phyloP scores from a whole-genome alignment of 2,329 filamentous ascomycete species.

The Penicillium nordicum region DNA sequence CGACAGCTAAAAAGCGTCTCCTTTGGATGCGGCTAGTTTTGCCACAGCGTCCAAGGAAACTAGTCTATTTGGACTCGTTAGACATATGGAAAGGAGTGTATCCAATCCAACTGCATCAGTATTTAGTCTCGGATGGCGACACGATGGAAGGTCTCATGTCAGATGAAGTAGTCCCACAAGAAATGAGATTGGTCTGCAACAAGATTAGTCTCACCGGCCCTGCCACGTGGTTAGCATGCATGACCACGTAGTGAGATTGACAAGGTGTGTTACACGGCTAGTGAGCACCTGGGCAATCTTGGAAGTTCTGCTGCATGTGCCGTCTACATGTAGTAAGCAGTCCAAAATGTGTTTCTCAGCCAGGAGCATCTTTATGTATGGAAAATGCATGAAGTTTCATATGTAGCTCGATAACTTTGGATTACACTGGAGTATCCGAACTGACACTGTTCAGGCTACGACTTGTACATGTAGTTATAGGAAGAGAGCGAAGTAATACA shows the following conservation, averaged over 20 bases:
- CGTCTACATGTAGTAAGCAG: background rate
- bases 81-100: background rate
- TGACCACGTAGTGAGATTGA: background rate
- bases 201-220: too few relatives aligned
- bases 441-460: background rate
- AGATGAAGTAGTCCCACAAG: background rate
- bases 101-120: background rate
- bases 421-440: background rate
- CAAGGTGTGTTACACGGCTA: background rate
- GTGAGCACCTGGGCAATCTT: too few relatives aligned
- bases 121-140: background rate
- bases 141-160: background rate
- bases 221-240: background rate
- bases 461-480: background rate
- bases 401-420: background rate
- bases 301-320: background rate
- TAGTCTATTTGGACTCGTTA: background rate
- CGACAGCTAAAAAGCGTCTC: too few relatives aligned
- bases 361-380: background rate
- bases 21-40: background rate
- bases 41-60: background rate
- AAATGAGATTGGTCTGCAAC: background rate
- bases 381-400: too few relatives aligned
- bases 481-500: background rate
- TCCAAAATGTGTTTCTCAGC: background rate